These are phyloP conservation scores for Beauveria pseudobassiana DNA, from an alignment of 2,329 filamentous ascomycete species.

Conservation along the genomic window DNA sequence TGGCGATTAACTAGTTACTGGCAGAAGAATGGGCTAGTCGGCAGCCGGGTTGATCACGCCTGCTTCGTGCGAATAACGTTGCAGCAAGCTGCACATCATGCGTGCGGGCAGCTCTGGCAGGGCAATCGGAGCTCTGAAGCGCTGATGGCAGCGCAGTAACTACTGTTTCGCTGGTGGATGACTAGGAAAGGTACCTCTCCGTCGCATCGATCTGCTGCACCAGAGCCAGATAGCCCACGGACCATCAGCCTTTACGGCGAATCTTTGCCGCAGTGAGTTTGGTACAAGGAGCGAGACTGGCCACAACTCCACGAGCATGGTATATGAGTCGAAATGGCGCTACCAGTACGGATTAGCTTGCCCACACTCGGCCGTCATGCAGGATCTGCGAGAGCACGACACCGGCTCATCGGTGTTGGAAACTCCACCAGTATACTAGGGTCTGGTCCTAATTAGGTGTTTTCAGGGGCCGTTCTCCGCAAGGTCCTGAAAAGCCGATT, in stretches of 20 bases:
- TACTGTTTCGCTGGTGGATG: too few species aligned
- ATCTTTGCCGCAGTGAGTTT: not conserved
- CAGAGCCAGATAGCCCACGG: not conserved
- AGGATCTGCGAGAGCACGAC: not conserved
- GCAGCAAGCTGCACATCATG: not conserved
- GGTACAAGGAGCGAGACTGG: not conserved
- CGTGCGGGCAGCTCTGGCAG: not conserved
- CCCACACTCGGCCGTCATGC: not conserved
- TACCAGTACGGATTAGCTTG: not conserved
- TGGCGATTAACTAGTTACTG: not conserved
- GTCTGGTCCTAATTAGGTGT: not conserved
- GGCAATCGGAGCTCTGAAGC: not conserved
- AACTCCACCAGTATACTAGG: not conserved
- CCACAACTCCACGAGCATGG: not conserved
- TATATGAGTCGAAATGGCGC: not conserved
- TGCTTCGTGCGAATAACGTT: not conserved
- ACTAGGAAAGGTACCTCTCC: not conserved
- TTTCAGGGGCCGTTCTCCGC: slow-evolving; percentile 1
- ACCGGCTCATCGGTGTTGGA: slow-evolving; percentile 3
- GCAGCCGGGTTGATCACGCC: not conserved
- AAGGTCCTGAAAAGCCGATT: not conserved
- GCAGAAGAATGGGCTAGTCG: not conserved
- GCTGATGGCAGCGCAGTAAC: not conserved
- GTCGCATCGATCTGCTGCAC: slow-evolving; percentile 2
- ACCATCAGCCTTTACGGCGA: not conserved